Conservation (phyloP, 129 eudicot genomes). For the Solidago caesia region DNA sequence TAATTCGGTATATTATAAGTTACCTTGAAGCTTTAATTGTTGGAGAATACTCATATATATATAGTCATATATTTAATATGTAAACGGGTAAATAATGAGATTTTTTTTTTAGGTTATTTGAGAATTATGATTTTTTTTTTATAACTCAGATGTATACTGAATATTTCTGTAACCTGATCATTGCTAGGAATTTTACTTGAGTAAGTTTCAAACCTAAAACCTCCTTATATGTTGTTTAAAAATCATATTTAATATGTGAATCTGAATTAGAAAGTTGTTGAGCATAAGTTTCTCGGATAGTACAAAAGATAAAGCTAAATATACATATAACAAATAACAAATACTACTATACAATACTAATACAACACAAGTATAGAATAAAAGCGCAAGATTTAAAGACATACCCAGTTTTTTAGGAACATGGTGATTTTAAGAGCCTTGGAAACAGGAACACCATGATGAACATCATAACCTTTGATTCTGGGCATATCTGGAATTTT, state of each 20-base stretch:
- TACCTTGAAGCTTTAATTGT: neutral
- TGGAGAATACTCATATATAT: neutral
- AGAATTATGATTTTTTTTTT: too few relatives aligned
- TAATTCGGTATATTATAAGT: neutral
- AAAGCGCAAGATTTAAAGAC: neutral
- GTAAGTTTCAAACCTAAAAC: too few relatives aligned
- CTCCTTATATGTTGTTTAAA: too few relatives aligned
- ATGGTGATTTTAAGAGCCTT: conserved; percentile 60
- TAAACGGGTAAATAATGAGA: too few relatives aligned
- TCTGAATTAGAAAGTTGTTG: conserved; percentile 10
- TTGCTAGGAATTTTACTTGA: too few relatives aligned
- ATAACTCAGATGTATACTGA: too few relatives aligned
- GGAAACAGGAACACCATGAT: conserved; percentile 46
- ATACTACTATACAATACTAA: neutral
- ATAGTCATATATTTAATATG: too few relatives aligned
- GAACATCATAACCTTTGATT: conserved; percentile 50
- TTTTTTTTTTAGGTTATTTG: too few relatives aligned
- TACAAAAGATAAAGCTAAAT: conserved; percentile 11
- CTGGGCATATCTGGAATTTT: conserved; percentile 83
- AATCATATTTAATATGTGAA: conserved; percentile 7
- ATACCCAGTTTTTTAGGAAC: conserved; percentile 80
- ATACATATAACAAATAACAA: neutral
- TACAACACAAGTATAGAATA: neutral
- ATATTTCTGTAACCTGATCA: too few relatives aligned
- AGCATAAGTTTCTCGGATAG: neutral